Conservation (phyloP, 768 basidiomycete species). For the Rhodotorula sphaerocarpa region DNA sequence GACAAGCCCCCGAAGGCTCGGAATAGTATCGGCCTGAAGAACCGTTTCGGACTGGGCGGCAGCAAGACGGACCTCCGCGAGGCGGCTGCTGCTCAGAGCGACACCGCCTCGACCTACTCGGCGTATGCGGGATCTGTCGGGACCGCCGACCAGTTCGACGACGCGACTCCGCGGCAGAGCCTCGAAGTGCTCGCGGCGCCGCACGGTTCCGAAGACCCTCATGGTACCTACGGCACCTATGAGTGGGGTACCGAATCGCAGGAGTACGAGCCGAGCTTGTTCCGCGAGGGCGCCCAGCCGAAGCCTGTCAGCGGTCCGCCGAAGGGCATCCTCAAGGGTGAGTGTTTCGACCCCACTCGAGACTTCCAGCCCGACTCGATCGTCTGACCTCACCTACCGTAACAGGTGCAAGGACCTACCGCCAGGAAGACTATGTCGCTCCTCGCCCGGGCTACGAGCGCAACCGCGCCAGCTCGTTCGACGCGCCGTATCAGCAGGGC, state of each 20-base stretch:
- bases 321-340: conserved; percentile 84
- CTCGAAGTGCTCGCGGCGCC: conserved; percentile 31
- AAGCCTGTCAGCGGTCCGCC: conserved; percentile 1
- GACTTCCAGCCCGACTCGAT: no score
- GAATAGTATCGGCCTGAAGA: conserved; percentile 43
- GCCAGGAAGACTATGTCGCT: conserved; percentile 68
- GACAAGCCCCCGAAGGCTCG: conserved; percentile 48
- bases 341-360: conserved; percentile 42
- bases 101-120: conserved; percentile 10
- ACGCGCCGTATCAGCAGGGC: conserved; percentile 32
- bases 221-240: conserved; percentile 16
- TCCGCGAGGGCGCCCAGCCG: conserved; percentile 17
- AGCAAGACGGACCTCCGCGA: conserved; percentile 25
- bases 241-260: conserved; percentile 38
- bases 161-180: conserved; percentile 17
- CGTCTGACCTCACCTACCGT: conserved; percentile 6
- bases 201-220: background rate
- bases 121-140: conserved; percentile 4
- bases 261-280: conserved; percentile 48
- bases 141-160: conserved; percentile 1
- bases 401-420: conserved; percentile 61
- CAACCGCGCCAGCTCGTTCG: conserved; percentile 37
- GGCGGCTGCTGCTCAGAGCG: background rate
- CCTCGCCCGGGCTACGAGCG: conserved; percentile 56
- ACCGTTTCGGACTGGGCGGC: conserved; percentile 28